Percentiles rank a stretch among this genome's conserved stretches.
Conservation (phyloP, 345 rosid species). For the Chamaenerion angustifolium region DNA sequence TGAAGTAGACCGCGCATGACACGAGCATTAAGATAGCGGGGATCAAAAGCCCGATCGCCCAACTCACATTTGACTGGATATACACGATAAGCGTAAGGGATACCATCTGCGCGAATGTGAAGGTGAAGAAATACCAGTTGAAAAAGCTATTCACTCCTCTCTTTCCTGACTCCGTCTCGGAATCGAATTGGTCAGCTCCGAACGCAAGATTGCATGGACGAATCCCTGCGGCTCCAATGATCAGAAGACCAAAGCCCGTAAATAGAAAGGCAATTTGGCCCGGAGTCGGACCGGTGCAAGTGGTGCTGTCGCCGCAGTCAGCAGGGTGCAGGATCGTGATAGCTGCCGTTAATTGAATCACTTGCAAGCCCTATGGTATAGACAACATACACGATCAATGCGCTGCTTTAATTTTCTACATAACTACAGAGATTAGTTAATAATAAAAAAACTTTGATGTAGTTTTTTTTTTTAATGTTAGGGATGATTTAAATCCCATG, state of each 20-base stretch:
- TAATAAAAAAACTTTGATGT: too few relatives aligned
- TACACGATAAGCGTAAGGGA: constrained; percentile 17
- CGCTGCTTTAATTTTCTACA: too few relatives aligned
- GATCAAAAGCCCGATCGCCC: constrained; percentile 16
- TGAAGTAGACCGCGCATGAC: constrained; percentile 14
- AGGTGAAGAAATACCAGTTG: constrained; percentile 25
- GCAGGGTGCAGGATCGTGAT: constrained; percentile 38
- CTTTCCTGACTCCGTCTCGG: constrained; percentile 14
- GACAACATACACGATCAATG: too few relatives aligned
- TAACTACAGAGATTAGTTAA: too few relatives aligned
- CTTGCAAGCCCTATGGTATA: constrained; percentile 46
- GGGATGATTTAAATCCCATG: too few relatives aligned
- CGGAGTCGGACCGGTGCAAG: constrained; percentile 11
- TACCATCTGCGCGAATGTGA: constrained; percentile 14
- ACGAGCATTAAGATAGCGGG: constrained; percentile 14
- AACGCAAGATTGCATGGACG: constrained; percentile 20
- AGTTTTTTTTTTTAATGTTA: too few relatives aligned
- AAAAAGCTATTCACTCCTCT: constrained; percentile 20
- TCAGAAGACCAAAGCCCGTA: constrained; percentile 9
- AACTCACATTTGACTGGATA: constrained; percentile 20
- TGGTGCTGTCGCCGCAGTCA: constrained; percentile 19
- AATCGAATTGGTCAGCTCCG: constrained; percentile 21
- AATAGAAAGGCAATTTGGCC: constrained; percentile 15
- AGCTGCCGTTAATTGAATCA: constrained; percentile 51
- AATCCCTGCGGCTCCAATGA: constrained; percentile 16